Evolutionary conservation across 2,329 filamentous ascomycete genomes (phyloP), one percentile per base, ranked within the genome.

Genomic region (Fusarium nematophilum): DNA sequence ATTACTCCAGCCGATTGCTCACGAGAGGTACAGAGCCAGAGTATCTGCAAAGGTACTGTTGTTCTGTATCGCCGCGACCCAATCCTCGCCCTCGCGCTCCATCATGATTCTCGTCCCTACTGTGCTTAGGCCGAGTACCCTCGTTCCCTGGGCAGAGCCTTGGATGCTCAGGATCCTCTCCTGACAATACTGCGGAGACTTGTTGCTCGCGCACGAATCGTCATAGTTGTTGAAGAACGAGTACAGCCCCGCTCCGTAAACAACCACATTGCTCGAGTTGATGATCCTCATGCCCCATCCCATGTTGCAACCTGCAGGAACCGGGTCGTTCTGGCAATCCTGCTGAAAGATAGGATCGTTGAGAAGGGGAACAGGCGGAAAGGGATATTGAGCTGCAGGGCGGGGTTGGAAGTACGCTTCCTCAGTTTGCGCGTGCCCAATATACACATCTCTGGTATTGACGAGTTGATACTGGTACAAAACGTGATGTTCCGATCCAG

Each of bases 371-470:
- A 78, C 75, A 1, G 75, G 65, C 0, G 78, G 69, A 74, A 90
- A 90, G 1, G 86, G 89, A 7, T 76, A 75, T 0, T 81, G 79
- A 0, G 88, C 85, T 38, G 75, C 76, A 0, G 89, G 88, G 68
- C 83, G 85, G 18, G 87, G 85, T 72, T 91, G 89, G 74, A 85
- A 90, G 75, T 92, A 92, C 1, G 89, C 84, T 5, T 88, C 87
- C 72, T 91, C 89, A 43, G 88, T 87, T 70, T 92, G 89, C 40
- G 87, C 83, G 65, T 86, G 81, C 14, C 86, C 86, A 67, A 86
- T 83, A 71, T 83, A 88, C 48, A 90, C 74, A 66, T 90, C 82
- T 38, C 80, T 78, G 5, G 88, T 86, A 43, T 80, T 78, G 63
- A 79, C 75, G 45, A 91, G 76, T 65, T 90, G 85, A 72, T 91